Base-by-base conservation (phyloP, 805 yeast species). In the Ogataea siamensis region DNA sequence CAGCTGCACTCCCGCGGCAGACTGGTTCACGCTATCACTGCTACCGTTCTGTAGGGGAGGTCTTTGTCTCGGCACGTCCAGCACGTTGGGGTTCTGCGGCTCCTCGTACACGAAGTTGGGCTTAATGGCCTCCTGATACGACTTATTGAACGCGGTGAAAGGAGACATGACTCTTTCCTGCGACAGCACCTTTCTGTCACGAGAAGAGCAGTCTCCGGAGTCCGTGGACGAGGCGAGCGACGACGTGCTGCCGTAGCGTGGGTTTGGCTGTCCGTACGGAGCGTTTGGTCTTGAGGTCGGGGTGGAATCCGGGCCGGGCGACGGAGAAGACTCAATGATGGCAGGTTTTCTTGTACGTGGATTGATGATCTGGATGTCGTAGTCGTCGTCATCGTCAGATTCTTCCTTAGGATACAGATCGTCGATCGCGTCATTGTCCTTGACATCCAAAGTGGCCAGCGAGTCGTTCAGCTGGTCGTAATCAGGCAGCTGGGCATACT, bases 131-230 rank as follows among this genome's bases (percentile, higher is more conserved):
- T 48, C 50, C 14, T 50, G 53, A 39, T 53, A 58, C 24, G 60
- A 54, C 9, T 49, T 48, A 35, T 62, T 56, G 51, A 62, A 63
- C 18, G 55, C 64, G 2, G 66, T 52, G 42, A 60, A 62, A 28
- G 69, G 68, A 1, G 68, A 64, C 17, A 62, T 32, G 7, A 49
- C 50, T 28, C 66, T 40, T 13, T 47, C 47, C 8, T 33, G 28
- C 2, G 46, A 29, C 9, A 29, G 16, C 8, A 23, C 39, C n/a
- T 25, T 13, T 16, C n/a, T 19, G 27, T 15, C 18, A 9, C n/a
- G n/a, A n/a, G n/a, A n/a, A n/a, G 27, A 22, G 13, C 34, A 24
- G 8, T 34, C 45, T 15, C 29, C 36, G 7, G 46, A 42, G 34
- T 42, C 46, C 7, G 42, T 19, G 4, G 40, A 23, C 18, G 44